These are phyloP conservation scores for Jasminum sambac DNA, from an alignment of 257 asterid genomes.

Conservation along the genomic window DNA sequence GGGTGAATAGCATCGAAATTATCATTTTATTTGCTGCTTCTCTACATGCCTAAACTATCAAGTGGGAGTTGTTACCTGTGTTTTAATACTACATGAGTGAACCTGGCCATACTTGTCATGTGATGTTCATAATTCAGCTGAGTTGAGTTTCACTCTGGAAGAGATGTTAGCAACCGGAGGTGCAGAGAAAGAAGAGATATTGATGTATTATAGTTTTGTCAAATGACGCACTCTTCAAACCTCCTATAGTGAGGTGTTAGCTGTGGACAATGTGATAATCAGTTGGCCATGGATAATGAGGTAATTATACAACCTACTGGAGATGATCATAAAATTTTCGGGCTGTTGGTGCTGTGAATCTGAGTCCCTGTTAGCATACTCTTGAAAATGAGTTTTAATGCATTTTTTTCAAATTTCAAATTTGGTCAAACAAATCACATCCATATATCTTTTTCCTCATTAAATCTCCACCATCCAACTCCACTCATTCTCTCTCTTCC, in stretches of 20 bases:
- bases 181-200: not conserved
- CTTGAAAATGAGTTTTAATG: too few species aligned
- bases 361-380: too few species aligned
- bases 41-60: not conserved
- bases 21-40: not conserved
- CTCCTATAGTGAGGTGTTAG: not conserved
- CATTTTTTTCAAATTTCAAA: too few species aligned
- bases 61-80: not conserved
- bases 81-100: not conserved
- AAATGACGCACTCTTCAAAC: not conserved
- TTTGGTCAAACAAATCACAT: too few species aligned
- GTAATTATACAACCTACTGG: not conserved
- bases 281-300: not conserved
- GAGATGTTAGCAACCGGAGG: not conserved
- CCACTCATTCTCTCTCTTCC: too few species aligned
- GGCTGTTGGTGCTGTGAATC: not conserved
- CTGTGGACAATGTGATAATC: not conserved
- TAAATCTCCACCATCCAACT: too few species aligned
- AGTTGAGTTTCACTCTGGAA: not conserved
- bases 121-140: not conserved
- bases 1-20: not conserved
- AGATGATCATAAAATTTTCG: not conserved
- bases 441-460: too few species aligned
- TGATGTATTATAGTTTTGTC: not conserved
- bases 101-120: not conserved